phyloP scores from a whole-genome alignment of 345 rosid genomes.

The Populus deltoides region DNA sequence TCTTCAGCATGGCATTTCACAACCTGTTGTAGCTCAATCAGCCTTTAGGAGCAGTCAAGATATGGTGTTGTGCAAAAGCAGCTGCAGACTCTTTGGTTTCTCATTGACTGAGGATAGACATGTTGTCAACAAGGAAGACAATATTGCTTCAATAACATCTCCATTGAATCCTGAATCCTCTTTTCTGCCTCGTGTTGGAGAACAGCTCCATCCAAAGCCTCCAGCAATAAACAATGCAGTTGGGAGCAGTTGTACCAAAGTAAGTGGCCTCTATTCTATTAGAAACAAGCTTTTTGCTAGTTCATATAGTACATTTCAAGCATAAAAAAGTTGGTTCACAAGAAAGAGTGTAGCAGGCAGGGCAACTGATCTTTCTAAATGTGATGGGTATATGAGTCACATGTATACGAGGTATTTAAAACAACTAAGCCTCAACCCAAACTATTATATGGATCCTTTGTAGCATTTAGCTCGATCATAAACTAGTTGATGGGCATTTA shows the following conservation, averaged over 20 bases:
- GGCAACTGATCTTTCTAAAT: background rate
- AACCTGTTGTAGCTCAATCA: conserved; percentile 25
- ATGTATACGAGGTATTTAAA: background rate
- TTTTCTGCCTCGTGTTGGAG: conserved; percentile 48
- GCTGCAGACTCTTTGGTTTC: conserved; percentile 95
- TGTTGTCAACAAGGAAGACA: conserved; percentile 29
- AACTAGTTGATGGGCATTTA: background rate
- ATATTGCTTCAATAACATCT: conserved; percentile 25
- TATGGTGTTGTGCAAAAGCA: conserved; percentile 51
- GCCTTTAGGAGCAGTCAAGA: conserved; percentile 35
- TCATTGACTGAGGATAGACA: conserved; percentile 64
- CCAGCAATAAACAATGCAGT: conserved; percentile 35
- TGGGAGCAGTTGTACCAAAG: conserved; percentile 58
- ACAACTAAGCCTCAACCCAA: background rate
- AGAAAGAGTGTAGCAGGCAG: background rate
- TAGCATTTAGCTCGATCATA: background rate
- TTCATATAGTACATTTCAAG: conserved; percentile 29
- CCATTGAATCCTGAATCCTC: conserved; percentile 29
- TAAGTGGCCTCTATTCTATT: conserved; percentile 29
- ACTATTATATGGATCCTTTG: background rate
- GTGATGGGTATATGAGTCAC: background rate
- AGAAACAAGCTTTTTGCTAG: conserved; percentile 21
- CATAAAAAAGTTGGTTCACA: background rate
- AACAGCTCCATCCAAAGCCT: conserved; percentile 42
- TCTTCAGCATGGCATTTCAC: conserved; percentile 28